phyloP scores from a whole-genome alignment of 768 basidiomycete species.

The Agaricus sinodeliciosus region DNA sequence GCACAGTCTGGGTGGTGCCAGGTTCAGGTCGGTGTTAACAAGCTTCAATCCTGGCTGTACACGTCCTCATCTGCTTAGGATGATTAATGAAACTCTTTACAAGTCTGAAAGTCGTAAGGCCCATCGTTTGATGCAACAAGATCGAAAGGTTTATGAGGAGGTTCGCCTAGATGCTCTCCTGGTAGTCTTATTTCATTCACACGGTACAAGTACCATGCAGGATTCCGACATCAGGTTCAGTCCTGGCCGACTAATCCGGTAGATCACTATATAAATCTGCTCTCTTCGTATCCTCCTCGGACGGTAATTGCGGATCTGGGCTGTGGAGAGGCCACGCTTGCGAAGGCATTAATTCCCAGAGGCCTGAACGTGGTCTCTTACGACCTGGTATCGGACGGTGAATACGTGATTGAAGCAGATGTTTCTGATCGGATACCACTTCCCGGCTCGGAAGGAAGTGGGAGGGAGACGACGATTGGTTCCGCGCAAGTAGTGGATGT shows the following conservation, averaged over 20 bases:
- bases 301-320: conserved; percentile 90
- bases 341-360: conserved; percentile 62
- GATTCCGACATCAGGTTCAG: conserved; percentile 87
- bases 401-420: conserved; percentile 86
- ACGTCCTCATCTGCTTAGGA: conserved; percentile 32
- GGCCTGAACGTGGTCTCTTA: conserved; percentile 70
- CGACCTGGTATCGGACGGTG: conserved; percentile 70
- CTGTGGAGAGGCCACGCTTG: conserved; percentile 90
- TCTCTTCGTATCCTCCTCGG: conserved; percentile 57
- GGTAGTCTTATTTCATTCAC: conserved; percentile 1
- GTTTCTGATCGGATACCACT: conserved; percentile 75
- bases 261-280: conserved; percentile 62
- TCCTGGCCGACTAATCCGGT: conserved; percentile 95
- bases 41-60: background rate
- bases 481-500: conserved; percentile 83
- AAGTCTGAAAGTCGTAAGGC: conserved; percentile 76
- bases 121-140: conserved; percentile 74
- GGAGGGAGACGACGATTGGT: conserved; percentile 33
- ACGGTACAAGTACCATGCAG: conserved; percentile 75
- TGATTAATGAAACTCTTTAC: conserved; percentile 91
- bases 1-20: conserved; percentile 77
- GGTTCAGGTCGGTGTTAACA: conserved; percentile 56
- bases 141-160: conserved; percentile 78
- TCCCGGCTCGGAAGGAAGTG: conserved; percentile 64
- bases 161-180: conserved; percentile 32